These are phyloP conservation scores for Paramyrothecium roridum DNA, from an alignment of 2,329 filamentous ascomycete genomes.

Conservation along the genomic window DNA sequence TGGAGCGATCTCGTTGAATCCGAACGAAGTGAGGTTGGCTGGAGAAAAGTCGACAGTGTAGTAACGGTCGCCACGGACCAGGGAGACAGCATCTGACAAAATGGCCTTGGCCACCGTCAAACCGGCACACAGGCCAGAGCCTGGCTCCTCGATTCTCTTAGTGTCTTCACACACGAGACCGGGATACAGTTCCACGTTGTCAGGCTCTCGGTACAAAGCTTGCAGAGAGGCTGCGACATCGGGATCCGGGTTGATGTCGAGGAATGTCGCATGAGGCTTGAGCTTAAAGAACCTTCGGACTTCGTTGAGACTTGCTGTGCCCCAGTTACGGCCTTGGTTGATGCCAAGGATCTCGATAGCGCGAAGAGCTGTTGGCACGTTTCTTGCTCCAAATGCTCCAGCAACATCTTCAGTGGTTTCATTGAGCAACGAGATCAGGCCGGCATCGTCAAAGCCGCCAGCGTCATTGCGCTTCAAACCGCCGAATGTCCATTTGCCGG, in stretches of 20 bases:
- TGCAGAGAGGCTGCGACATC: conserved; percentile 54
- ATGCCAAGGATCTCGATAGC: conserved; percentile 60
- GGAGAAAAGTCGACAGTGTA: conserved; percentile 48
- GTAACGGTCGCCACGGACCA: conserved; percentile 59
- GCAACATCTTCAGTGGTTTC: conserved; percentile 50
- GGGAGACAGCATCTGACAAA: conserved; percentile 56
- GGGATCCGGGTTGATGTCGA: conserved; percentile 54
- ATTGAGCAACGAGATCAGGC: conserved; percentile 51
- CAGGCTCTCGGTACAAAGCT: conserved; percentile 59
- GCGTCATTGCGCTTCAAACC: conserved; percentile 44
- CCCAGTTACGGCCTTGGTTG: conserved; percentile 55
- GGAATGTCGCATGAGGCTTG: conserved; percentile 52
- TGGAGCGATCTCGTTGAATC: conserved; percentile 24
- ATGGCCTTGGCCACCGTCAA: conserved; percentile 55
- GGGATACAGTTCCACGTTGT: conserved; percentile 68
- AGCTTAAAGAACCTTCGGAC: conserved; percentile 62
- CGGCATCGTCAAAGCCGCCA: conserved; percentile 50
- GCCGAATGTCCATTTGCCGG: conserved; percentile 49
- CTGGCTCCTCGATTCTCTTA: conserved; percentile 47
- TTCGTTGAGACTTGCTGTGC: conserved; percentile 57
- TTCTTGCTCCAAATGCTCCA: conserved; percentile 45
- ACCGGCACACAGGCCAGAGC: conserved; percentile 48
- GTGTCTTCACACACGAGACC: conserved; percentile 61
- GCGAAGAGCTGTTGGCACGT: conserved; percentile 53
- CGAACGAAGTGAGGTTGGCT: conserved; percentile 34